Conservation (phyloP, 495 filamentous ascomycete genomes). For the Aeminium ludgeri region DNA sequence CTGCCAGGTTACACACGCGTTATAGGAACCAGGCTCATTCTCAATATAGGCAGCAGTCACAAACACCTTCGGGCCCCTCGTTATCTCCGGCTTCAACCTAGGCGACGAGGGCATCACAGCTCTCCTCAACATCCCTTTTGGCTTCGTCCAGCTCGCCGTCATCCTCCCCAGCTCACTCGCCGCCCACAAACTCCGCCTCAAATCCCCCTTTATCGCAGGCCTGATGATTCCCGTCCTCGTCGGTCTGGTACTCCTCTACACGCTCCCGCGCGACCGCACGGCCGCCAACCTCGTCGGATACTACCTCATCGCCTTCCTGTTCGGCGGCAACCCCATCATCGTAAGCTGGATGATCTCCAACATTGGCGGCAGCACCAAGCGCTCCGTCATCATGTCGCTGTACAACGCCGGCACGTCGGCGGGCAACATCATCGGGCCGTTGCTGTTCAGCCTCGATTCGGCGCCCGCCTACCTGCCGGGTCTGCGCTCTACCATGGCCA, state of each 20-base stretch:
- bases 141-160: conserved; percentile 29
- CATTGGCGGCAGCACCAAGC: conserved; percentile 35
- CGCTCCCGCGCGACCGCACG: conserved; percentile 27
- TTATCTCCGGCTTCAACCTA: conserved; percentile 43
- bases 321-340: conserved; percentile 34
- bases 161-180: conserved; percentile 26
- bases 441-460: conserved; percentile 29
- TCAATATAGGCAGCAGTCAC: too few relatives aligned
- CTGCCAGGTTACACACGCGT: conserved; percentile 28
- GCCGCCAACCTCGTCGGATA: conserved; percentile 38
- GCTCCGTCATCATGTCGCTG: conserved; percentile 26
- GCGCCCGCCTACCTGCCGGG: conserved; percentile 38
- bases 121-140: conserved; percentile 36
- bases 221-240: conserved; percentile 40
- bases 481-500: conserved; percentile 36
- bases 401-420: conserved; percentile 29
- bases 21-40: too few relatives aligned
- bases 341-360: conserved; percentile 37
- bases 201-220: conserved; percentile 31
- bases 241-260: conserved; percentile 40
- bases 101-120: conserved; percentile 37
- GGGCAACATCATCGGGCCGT: conserved; percentile 33
- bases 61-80: conserved; percentile 33
- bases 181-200: conserved; percentile 34
- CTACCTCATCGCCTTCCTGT: conserved; percentile 43